Conservation (phyloP, 305 asterid genomes). For the Fraxinus albicans region DNA sequence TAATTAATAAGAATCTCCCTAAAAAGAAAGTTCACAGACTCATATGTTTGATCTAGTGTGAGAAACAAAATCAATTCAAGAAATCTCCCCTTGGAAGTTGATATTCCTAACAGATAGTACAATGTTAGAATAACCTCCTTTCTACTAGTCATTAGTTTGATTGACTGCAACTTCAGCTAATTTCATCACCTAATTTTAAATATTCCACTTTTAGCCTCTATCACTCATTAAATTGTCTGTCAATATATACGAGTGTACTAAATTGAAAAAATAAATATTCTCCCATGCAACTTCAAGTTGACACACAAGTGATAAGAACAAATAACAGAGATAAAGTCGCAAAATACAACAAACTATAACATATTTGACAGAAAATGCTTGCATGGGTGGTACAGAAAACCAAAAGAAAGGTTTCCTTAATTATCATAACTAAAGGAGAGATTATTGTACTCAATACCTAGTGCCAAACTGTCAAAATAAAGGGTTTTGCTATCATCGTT, state of each 20-base stretch:
- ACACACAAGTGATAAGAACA: too few relatives aligned
- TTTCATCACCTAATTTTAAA: background rate
- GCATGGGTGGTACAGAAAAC: background rate
- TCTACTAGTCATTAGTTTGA: too few relatives aligned
- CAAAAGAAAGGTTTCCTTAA: background rate
- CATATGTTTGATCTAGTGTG: background rate
- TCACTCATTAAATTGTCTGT: background rate
- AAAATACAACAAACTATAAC: constrained; percentile 9
- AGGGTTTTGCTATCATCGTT: background rate
- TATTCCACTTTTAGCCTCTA: too few relatives aligned
- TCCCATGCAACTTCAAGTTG: background rate
- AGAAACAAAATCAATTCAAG: background rate
- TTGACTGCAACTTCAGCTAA: constrained; percentile 5
- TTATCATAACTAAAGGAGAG: background rate
- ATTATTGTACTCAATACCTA: background rate
- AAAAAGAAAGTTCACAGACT: background rate
- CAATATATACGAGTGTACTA: background rate
- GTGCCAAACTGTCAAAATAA: background rate
- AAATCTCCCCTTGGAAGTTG: too few relatives aligned
- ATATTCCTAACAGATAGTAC: background rate
- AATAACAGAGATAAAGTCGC: too few relatives aligned
- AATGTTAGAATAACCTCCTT: too few relatives aligned
- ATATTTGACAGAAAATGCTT: background rate
- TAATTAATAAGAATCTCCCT: background rate
- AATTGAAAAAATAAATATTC: background rate